A percentile compares a stretch with the other conserved stretches of the same genome.
Conservation (phyloP, 1,284 basidiomycete species). For the Rhodotorula sp. region DNA sequence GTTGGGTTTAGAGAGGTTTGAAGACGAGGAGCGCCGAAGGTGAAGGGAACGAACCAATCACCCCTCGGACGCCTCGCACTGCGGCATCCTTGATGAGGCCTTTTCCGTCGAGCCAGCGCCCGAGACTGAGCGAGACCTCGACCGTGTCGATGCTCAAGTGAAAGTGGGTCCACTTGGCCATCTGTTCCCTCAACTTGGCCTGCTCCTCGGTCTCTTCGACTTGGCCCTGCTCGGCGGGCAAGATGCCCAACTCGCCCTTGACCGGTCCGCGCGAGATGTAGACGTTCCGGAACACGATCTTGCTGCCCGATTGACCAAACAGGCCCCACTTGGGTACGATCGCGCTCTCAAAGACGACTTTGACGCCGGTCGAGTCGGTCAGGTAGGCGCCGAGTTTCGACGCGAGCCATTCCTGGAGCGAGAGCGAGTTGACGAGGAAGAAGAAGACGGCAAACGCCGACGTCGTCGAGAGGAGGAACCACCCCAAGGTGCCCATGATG, state of each 20-base stretch:
- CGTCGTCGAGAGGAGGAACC: constrained; percentile 93
- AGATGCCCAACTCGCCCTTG: constrained; percentile 34
- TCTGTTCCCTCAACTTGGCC: constrained; percentile 18
- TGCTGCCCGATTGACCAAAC: constrained; percentile 65
- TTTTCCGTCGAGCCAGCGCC: constrained; percentile 92
- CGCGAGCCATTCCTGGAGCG: constrained; percentile 89
- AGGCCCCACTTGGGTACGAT: constrained; percentile 88
- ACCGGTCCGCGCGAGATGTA: constrained; percentile 73
- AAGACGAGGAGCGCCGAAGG: not conserved
- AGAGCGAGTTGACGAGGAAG: constrained; percentile 80
- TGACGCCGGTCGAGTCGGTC: constrained; percentile 87
- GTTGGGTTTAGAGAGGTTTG: not conserved
- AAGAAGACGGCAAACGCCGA: constrained; percentile 95
- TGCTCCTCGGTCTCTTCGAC: constrained; percentile 27
- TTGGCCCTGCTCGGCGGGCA: constrained; percentile 39
- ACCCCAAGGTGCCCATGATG: constrained; percentile 91
- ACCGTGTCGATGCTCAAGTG: constrained; percentile 90
- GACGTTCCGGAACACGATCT: constrained; percentile 94
- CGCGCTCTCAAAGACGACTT: constrained; percentile 93
- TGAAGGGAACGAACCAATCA: constrained; percentile 63
- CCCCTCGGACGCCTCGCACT: constrained; percentile 88
- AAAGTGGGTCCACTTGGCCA: constrained; percentile 74
- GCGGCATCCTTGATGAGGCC: constrained; percentile 87
- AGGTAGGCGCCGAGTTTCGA: constrained; percentile 87
- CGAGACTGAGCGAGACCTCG: constrained; percentile 91